A percentile compares a stretch with the other conserved stretches of the same genome.
phyloP scores from a whole-genome alignment of 345 rosid genomes.

The Schrenkiella parvula region DNA sequence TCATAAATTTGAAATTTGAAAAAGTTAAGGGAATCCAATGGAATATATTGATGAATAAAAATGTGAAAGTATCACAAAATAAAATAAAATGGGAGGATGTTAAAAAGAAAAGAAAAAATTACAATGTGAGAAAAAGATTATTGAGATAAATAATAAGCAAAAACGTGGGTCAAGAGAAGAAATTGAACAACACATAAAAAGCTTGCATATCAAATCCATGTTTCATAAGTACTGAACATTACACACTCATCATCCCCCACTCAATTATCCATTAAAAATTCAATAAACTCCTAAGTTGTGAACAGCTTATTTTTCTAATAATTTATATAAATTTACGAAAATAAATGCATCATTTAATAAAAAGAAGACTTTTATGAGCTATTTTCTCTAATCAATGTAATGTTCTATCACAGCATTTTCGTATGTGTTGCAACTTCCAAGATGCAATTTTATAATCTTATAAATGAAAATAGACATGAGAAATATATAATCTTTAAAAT shows the following conservation, averaged over 20 bases:
- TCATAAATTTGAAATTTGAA: neutral
- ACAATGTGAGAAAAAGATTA: neutral
- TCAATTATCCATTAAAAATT: neutral
- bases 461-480: neutral
- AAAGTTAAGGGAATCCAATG: conserved; percentile 14
- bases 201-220: conserved; percentile 33
- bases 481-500: too few relatives aligned
- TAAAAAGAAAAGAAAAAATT: neutral
- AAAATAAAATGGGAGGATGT: neutral
- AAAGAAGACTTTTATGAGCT: neutral
- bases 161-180: conserved; percentile 5
- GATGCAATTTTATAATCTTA: neutral
- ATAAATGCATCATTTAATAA: neutral
- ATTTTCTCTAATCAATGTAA: neutral
- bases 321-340: neutral
- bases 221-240: conserved; percentile 33
- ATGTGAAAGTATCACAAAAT: neutral
- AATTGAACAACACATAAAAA: neutral
- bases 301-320: conserved; percentile 10
- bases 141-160: conserved; percentile 6
- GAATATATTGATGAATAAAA: neutral
- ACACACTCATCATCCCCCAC: conserved; percentile 29
- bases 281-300: conserved; percentile 13
- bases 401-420: neutral
- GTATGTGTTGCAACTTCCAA: conserved; percentile 14